Percentiles rank a stretch among this genome's conserved stretches.
phyloP scores from a whole-genome alignment of 345 rosid species.

The Moringa oleifera region DNA sequence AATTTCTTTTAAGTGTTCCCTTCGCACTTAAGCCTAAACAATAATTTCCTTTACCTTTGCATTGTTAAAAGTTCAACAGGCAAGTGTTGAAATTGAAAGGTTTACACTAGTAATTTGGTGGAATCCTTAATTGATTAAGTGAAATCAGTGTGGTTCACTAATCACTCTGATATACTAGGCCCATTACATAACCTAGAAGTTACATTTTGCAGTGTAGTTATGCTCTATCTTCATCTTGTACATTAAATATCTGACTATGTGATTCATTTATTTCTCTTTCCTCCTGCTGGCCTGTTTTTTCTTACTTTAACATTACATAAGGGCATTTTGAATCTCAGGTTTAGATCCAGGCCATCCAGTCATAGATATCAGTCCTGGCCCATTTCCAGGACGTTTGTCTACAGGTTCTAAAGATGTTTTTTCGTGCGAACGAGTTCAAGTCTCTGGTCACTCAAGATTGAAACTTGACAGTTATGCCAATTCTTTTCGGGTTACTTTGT shows the following conservation, averaged over 20 bases:
- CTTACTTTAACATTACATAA: background rate
- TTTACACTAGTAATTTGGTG: too few relatives aligned
- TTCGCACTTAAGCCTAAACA: too few relatives aligned
- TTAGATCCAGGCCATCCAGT: constrained; percentile 43
- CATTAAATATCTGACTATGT: background rate
- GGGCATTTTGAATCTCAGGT: constrained; percentile 31
- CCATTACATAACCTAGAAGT: background rate
- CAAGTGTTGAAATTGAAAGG: too few relatives aligned
- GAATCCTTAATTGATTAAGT: too few relatives aligned
- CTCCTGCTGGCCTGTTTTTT: background rate
- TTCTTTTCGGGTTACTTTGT: constrained; percentile 45
- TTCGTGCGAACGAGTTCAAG: constrained; percentile 68
- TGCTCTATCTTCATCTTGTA: background rate
- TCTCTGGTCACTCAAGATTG: constrained; percentile 63
- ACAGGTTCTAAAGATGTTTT: constrained; percentile 27
- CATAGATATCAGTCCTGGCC: constrained; percentile 43
- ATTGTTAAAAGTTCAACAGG: too few relatives aligned
- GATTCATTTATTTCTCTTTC: background rate
- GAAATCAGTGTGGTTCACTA: too few relatives aligned
- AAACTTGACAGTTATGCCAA: constrained; percentile 58
- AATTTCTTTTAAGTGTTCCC: too few relatives aligned
- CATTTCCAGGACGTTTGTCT: constrained; percentile 16
- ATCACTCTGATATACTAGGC: background rate
- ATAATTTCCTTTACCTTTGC: too few relatives aligned
- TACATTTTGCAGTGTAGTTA: background rate